Conservation (phyloP, 306 rosid genomes). For the Quercus rubra region DNA sequence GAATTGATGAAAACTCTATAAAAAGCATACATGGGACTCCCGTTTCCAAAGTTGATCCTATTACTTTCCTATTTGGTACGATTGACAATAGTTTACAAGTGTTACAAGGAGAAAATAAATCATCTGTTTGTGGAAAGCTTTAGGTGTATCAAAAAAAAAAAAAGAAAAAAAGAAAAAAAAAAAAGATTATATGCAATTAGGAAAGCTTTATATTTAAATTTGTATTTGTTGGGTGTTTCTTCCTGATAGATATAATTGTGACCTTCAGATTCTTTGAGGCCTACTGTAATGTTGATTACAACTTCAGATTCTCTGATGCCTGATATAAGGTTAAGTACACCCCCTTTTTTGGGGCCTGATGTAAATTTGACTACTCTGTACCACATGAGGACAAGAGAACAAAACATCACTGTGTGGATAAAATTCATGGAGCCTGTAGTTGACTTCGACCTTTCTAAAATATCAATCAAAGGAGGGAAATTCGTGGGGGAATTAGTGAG, state of each 20-base stretch:
- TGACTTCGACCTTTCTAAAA: slow-evolving; percentile 58
- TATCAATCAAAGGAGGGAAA: slow-evolving; percentile 68
- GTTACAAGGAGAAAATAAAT: not conserved
- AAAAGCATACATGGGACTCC: slow-evolving; percentile 69
- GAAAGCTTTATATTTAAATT: not conserved
- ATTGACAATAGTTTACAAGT: not conserved
- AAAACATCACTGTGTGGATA: slow-evolving; percentile 41
- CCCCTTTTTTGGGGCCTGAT: slow-evolving; percentile 12
- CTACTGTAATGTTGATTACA: slow-evolving; percentile 67
- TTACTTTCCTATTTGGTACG: slow-evolving; percentile 78
- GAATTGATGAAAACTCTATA: slow-evolving; percentile 50
- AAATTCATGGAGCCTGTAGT: slow-evolving; percentile 68
- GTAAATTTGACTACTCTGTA: slow-evolving; percentile 35
- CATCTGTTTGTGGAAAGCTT: not conserved
- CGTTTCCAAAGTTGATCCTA: slow-evolving; percentile 61
- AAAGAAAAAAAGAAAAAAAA: too few species aligned
- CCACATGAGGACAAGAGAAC: slow-evolving; percentile 62
- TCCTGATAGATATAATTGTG: slow-evolving; percentile 15
- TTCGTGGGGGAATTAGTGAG: slow-evolving; percentile 49
- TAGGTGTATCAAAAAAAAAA: too few species aligned
- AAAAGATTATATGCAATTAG: too few species aligned
- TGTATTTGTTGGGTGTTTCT: not conserved
- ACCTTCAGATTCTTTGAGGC: slow-evolving; percentile 70
- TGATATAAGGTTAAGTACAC: not conserved
- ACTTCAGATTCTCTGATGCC: too few species aligned